Conservation (phyloP, 192 early-diverging fungal species). For the Linnemannia zychae region DNA sequence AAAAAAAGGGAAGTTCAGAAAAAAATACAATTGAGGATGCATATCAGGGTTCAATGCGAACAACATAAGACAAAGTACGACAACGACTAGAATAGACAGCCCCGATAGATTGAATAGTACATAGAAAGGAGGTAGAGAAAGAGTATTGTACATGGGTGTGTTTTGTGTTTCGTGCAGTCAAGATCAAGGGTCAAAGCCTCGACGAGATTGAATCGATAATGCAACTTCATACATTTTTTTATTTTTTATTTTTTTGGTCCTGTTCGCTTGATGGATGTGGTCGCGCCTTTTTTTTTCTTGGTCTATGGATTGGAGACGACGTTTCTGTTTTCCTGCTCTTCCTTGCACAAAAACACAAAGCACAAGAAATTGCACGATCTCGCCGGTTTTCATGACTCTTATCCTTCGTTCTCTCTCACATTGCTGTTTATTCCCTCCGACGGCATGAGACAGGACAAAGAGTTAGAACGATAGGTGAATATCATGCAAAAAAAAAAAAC, state of each 20-base stretch:
- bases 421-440: neutral
- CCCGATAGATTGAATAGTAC: slow-evolving; percentile 8
- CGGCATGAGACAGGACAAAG: neutral
- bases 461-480: slow-evolving; percentile 29
- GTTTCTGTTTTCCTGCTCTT: neutral
- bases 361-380: neutral
- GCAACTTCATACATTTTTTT: neutral
- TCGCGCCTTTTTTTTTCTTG: slow-evolving; percentile 14
- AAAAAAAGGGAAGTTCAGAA: neutral
- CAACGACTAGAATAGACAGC: neutral
- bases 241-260: neutral
- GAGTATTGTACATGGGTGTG: neutral
- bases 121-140: neutral
- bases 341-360: neutral
- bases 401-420: neutral
- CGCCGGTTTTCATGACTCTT: neutral
- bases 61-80: neutral
- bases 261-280: slow-evolving; percentile 18
- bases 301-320: neutral
- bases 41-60: neutral
- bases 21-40: neutral
- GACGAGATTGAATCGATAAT: neutral
- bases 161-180: neutral
- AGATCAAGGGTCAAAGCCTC: slow-evolving; percentile 10
- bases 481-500: slow-evolving; percentile 47